Evolutionary conservation across 805 yeast species (phyloP).

Genomic region (Sugiyamaella americana): DNA sequence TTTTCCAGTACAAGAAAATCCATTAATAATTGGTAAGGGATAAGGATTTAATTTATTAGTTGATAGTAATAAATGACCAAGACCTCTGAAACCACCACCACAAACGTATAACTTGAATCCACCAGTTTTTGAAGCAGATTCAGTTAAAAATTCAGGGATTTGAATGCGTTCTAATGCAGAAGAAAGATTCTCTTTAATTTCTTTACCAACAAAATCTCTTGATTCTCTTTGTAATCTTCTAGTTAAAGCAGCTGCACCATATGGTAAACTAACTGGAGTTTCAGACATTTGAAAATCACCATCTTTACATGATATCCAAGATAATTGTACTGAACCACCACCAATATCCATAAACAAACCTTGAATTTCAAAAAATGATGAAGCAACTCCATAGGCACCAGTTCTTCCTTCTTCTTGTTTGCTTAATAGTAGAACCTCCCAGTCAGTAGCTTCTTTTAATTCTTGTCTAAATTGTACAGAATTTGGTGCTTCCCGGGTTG

Average conservation of each 20-base stretch:
- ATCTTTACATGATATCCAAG: constrained; percentile 56
- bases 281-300: constrained; percentile 52
- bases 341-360: constrained; percentile 72
- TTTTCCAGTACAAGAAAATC: constrained; percentile 52
- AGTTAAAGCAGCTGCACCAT: constrained; percentile 66
- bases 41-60: constrained; percentile 44
- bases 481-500: constrained; percentile 64
- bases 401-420: constrained; percentile 61
- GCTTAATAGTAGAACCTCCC: constrained; percentile 56
- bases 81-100: constrained; percentile 70
- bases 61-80: constrained; percentile 54
- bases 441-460: constrained; percentile 53
- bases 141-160: constrained; percentile 46
- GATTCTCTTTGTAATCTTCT: constrained; percentile 49
- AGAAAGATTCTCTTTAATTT: constrained; percentile 46
- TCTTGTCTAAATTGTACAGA: constrained; percentile 52
- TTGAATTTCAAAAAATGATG: constrained; percentile 58
- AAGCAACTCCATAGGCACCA: constrained; percentile 69
- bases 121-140: constrained; percentile 47
- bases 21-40: constrained; percentile 66
- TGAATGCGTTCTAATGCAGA: constrained; percentile 46
- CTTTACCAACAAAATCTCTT: constrained; percentile 44
- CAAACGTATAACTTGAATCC: constrained; percentile 62
- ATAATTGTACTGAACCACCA: constrained; percentile 62
- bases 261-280: constrained; percentile 60